These are phyloP conservation scores for Allantophomopsis lycopodina DNA, from an alignment of 2,329 filamentous ascomycete species.

Conservation along the genomic window DNA sequence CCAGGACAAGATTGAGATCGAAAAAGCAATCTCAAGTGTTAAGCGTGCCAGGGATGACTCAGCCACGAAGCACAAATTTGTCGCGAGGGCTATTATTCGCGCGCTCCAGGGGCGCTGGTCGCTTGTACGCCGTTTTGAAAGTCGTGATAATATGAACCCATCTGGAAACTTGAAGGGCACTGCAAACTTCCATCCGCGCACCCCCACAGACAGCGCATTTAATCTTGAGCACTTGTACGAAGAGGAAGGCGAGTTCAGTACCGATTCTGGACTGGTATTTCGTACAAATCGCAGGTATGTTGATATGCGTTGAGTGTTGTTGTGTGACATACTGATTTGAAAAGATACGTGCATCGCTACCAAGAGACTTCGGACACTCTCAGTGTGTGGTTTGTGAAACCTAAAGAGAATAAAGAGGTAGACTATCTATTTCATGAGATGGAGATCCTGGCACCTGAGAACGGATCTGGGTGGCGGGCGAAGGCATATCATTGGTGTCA, in stretches of 20 bases:
- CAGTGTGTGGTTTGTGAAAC: constrained; percentile 61
- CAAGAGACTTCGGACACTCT: constrained; percentile 41
- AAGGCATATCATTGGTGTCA: constrained; percentile 57
- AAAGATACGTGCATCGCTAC: constrained; percentile 64
- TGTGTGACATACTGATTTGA: constrained; percentile 24
- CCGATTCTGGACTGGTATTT: constrained; percentile 22
- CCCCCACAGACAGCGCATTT: constrained; percentile 33
- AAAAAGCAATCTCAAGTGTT: constrained; percentile 30
- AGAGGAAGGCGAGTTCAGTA: constrained; percentile 51
- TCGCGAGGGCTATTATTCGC: constrained; percentile 54
- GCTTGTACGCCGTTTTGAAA: constrained; percentile 41
- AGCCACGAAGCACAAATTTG: constrained; percentile 27
- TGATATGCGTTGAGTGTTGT: no score
- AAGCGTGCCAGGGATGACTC: constrained; percentile 8
- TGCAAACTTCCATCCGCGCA: constrained; percentile 48
- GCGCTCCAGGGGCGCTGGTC: constrained; percentile 59
- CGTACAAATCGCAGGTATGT: constrained; percentile 12
- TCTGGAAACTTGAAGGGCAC: constrained; percentile 52
- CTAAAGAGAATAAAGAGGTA: constrained; percentile 43
- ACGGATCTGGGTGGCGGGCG: constrained; percentile 37
- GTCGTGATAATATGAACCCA: constrained; percentile 40
- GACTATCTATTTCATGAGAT: constrained; percentile 67
- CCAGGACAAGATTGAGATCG: constrained; percentile 25
- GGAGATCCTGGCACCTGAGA: constrained; percentile 35
- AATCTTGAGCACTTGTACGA: constrained; percentile 48